A percentile compares a stretch with the other conserved stretches of the same genome.
phyloP scores from a whole-genome alignment of 2,329 filamentous ascomycete species.

The Leptographium galeiforme region DNA sequence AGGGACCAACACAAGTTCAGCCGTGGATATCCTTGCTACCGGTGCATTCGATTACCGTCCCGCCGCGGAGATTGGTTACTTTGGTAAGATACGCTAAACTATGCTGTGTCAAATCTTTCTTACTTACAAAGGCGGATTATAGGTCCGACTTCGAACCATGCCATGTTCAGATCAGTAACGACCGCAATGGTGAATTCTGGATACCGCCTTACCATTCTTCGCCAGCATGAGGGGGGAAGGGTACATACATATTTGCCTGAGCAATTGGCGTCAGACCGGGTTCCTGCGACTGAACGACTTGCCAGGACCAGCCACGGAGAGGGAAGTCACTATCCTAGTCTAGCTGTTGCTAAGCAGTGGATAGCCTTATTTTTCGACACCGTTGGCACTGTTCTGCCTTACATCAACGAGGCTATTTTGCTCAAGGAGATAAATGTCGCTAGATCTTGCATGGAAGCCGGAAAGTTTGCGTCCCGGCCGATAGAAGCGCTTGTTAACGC shows the following conservation, averaged over 20 bases:
- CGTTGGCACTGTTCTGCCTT: conserved; percentile 16
- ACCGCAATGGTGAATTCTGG: conserved; percentile 15
- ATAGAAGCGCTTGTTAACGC: conserved; percentile 14
- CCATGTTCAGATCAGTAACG: conserved; percentile 16
- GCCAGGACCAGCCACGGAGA: background rate
- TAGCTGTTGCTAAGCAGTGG: conserved; percentile 11
- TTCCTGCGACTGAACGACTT: background rate
- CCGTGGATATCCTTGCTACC: conserved; percentile 16
- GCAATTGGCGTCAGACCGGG: background rate
- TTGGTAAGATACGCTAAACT: conserved; percentile 3
- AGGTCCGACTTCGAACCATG: conserved; percentile 19
- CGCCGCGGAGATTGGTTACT: conserved; percentile 14
- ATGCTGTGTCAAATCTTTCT: too few relatives aligned
- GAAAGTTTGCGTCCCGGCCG: background rate
- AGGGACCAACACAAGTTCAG: conserved; percentile 11
- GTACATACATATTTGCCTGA: background rate
- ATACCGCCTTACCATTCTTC: conserved; percentile 6
- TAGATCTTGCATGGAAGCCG: background rate
- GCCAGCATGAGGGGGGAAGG: background rate
- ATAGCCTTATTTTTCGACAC: conserved; percentile 16
- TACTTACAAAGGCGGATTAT: background rate
- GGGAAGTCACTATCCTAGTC: conserved; percentile 8
- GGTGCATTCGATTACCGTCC: conserved; percentile 16
- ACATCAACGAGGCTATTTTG: conserved; percentile 13
- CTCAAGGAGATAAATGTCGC: conserved; percentile 11